Evolutionary conservation across 257 asterid genomes (phyloP), one percentile per base, ranked within the genome.

Genomic region (Scutellaria galericulata): DNA sequence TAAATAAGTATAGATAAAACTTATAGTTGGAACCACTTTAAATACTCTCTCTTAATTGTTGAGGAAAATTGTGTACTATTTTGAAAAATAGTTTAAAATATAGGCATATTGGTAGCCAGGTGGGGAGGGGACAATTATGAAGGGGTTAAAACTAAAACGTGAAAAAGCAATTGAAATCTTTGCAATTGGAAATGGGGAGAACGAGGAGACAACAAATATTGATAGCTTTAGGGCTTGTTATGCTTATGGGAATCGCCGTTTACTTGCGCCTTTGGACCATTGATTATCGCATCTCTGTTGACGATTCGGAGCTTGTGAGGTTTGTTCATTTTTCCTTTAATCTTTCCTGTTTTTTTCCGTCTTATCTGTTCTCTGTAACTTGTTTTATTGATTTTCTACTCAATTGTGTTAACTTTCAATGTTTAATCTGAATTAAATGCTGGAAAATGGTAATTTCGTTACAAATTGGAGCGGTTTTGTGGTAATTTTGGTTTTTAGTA

Each of bases 251-350:
- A 7, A 68, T 86, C 15, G 95, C 87, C 18, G 77, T 88, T 72
- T 85, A 94, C 85, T 79, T 89, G 67, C 83, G 87, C 54, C 90
- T 91, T 7, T 94, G 99, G 99, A 83, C 89, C 0, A 79, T 91
- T 64, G 95, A 91, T 64, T 84, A 88, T 68, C 86, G 76, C 58
- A 58, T 81, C 76, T 84, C 97, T 44, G 70, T 93, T 9, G 41
- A 60, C 47, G 99, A 94, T 52, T 47, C 96, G 44, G 84, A 83
- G 37, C 51, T 91, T 7, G 12, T 91, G 18, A 91, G 99, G 97
- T 94, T 35, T 15, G 24, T 9, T 14, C n/a, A 15, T 7, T 18
- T 53, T 46, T 20, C 50, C 48, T 61, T 20, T 7, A 12, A 7
- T 13, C 46, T 53, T 27, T 20, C 62, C 7, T 7, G 7, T 68